A percentile compares a stretch with the other conserved stretches of the same genome.
Evolutionary conservation across 164 flowering plant genomes (phyloP).

Genomic region (Magnolia officinalis): DNA sequence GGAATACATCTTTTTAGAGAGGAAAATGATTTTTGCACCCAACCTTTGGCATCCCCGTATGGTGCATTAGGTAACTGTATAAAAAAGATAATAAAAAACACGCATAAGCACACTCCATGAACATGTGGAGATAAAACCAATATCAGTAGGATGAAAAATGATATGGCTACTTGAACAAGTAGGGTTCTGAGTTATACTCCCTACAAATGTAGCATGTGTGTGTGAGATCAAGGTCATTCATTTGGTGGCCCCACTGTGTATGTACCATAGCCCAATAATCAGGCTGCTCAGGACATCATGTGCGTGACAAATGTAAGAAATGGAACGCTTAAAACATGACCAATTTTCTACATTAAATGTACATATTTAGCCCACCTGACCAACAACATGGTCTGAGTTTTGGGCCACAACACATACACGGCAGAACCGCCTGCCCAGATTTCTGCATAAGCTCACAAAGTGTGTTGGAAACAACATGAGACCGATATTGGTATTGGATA

Average conservation of each 20-base stretch:
- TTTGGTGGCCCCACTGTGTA: neutral
- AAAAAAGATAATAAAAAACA: neutral
- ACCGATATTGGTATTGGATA: too few relatives aligned
- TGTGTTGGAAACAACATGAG: too few relatives aligned
- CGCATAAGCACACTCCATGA: neutral
- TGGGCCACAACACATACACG: too few relatives aligned
- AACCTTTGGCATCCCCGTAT: constrained; percentile 82
- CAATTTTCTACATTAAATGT: too few relatives aligned
- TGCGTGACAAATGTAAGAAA: too few relatives aligned
- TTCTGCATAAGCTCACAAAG: too few relatives aligned
- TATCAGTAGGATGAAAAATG: neutral
- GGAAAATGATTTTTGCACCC: constrained; percentile 53
- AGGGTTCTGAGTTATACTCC: neutral
- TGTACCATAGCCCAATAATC: neutral
- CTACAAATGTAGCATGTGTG: neutral
- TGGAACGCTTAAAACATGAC: too few relatives aligned
- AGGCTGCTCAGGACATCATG: too few relatives aligned
- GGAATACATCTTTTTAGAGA: constrained; percentile 39
- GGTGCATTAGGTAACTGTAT: constrained; percentile 61
- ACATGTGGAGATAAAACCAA: neutral
- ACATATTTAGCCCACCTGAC: too few relatives aligned
- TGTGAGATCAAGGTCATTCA: neutral
- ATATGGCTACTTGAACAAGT: neutral
- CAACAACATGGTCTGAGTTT: too few relatives aligned
- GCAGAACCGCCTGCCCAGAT: too few relatives aligned